Conservation (phyloP, 1,139 yeast species). For the Hansenula sp. region DNA sequence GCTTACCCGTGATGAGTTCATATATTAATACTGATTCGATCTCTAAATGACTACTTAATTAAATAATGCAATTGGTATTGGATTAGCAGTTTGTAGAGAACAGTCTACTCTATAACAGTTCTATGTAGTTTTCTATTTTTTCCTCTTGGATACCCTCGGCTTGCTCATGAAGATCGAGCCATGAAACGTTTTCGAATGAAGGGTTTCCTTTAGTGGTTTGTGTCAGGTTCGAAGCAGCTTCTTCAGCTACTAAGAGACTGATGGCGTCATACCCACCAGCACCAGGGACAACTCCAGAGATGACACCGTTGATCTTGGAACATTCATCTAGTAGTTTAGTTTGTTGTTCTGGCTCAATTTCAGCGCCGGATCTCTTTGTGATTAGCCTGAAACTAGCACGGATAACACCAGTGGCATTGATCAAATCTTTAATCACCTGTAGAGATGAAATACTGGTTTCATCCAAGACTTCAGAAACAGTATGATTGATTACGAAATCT, state of each 20-base stretch:
- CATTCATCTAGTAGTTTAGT: conserved; percentile 68
- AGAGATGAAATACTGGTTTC: conserved; percentile 9
- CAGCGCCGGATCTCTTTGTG: conserved; percentile 69
- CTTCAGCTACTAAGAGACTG: conserved; percentile 58
- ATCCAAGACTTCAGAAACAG: conserved; percentile 17
- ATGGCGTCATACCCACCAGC: conserved; percentile 98
- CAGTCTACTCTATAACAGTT: conserved; percentile 4
- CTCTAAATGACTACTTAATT: too few relatives aligned
- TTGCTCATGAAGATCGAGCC: conserved; percentile 65
- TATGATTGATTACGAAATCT: conserved; percentile 14
- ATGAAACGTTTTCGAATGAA: conserved; percentile 45
- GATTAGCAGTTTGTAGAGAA: not conserved
- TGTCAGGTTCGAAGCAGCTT: conserved; percentile 37
- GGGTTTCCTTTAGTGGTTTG: conserved; percentile 26
- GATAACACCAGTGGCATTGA: conserved; percentile 40
- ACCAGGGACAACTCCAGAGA: conserved; percentile 96
- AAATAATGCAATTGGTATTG: too few relatives aligned
- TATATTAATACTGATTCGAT: too few relatives aligned
- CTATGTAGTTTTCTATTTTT: conserved; percentile 3
- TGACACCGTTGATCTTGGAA: conserved; percentile 56
- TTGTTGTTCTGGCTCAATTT: conserved; percentile 83
- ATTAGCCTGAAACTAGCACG: conserved; percentile 54
- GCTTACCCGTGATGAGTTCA: too few relatives aligned
- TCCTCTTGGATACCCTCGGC: conserved; percentile 44
- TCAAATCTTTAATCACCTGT: conserved; percentile 24